Evolutionary conservation across 768 basidiomycete species (phyloP), one percentile per base, ranked within the genome.

Genomic region (Mycena capillaripes): DNA sequence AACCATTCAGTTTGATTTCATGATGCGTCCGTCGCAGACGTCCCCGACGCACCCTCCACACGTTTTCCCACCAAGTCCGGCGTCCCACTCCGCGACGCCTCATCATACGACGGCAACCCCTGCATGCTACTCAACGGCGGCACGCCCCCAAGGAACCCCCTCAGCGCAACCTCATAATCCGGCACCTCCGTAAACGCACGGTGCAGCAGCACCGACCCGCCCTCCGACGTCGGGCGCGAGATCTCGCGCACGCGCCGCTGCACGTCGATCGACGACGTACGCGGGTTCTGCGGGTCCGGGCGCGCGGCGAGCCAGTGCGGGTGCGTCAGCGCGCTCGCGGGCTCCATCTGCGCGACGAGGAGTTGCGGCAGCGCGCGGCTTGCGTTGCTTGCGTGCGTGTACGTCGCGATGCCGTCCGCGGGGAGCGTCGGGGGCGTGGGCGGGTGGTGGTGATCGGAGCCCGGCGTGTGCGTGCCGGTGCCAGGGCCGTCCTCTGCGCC

Each of bases 121-220:
- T 84, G 86, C 84, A 92, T 86, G 76, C 93, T 92, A 76, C 87
- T 87, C 78, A 96, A 81, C 23, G 97, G 96, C 14, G 94, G 91
- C n/a, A 97, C 92, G 7, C 97, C 96, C 4, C 96, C 97, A 29
- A 97, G 86, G 82, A 97, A 97, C 12, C 96, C 96, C 23, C 93
- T 85, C 71, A 92, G 90, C 4, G 97, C 95, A 53, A 95, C 87
- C 25, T 89, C 88, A 80, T 99, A 98, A 73, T 94, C 91, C 3
- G 97, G 97, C 25, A 98, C 95, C 84, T 88, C 90, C 75, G 88
- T 94, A 76, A 90, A 92, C 57, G 90, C 89, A 17, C 90, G 86
- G 72, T 90, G 89, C 71, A 93, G 82, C 74, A 90, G 73, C 74
- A 81, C 78, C 23, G 79, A 81, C 21, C 62, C 50, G 25, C 55